phyloP scores from a whole-genome alignment of 306 rosid species.

The Acmispon strigosus region DNA sequence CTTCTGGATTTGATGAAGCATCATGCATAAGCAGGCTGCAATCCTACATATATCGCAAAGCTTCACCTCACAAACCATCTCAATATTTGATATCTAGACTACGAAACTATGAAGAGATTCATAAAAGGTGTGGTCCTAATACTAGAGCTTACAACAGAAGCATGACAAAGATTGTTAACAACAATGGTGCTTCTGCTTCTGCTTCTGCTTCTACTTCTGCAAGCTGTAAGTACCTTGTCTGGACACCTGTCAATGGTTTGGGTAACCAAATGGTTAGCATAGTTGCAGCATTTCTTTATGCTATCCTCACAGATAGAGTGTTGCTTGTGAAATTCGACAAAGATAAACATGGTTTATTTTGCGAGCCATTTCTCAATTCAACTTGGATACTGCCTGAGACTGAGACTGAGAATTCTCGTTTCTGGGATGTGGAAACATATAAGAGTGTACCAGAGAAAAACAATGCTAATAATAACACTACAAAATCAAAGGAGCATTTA shows the following conservation, averaged over 20 bases:
- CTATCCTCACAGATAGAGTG: constrained; percentile 47
- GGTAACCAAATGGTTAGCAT: constrained; percentile 54
- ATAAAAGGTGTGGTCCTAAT: constrained; percentile 46
- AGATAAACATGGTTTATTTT: constrained; percentile 46
- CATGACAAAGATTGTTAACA: constrained; percentile 16
- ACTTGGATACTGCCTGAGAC: constrained; percentile 57
- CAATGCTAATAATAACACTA: background rate
- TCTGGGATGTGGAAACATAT: constrained; percentile 31
- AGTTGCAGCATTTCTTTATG: constrained; percentile 49
- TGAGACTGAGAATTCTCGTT: constrained; percentile 32
- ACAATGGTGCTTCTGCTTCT: background rate
- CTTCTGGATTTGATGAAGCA: constrained; percentile 40
- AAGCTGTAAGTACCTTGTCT: constrained; percentile 47
- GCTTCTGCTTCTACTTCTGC: background rate
- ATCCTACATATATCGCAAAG: constrained; percentile 38
- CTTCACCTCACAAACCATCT: constrained; percentile 38
- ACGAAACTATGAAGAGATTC: constrained; percentile 46
- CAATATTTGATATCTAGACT: constrained; percentile 47
- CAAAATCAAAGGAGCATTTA: constrained; percentile 5
- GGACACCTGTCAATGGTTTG: constrained; percentile 42
- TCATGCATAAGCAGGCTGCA: constrained; percentile 50
- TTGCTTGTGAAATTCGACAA: constrained; percentile 39
- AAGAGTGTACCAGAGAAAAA: constrained; percentile 33
- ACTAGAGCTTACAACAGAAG: constrained; percentile 28
- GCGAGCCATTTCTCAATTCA: constrained; percentile 54